phyloP scores from a whole-genome alignment of 176 grass and related monocot genomes.

The Rhynchospora tenuis region DNA sequence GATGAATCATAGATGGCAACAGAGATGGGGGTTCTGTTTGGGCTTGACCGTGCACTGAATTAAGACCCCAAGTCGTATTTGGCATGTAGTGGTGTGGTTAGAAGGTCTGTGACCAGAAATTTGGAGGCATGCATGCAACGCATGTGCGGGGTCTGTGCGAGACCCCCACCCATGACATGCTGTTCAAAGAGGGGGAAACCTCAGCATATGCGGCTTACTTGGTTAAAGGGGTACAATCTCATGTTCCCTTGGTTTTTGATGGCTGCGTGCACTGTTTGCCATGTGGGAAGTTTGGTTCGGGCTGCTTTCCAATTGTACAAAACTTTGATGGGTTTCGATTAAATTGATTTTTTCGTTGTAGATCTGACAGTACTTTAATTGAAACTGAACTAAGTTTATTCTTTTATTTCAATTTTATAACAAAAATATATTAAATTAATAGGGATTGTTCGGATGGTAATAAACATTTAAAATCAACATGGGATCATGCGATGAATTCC shows the following conservation, averaged over 20 bases:
- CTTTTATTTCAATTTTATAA: no score
- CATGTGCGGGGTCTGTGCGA: background rate
- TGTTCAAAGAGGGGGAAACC: conserved; percentile 5
- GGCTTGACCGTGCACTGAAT: conserved; percentile 15
- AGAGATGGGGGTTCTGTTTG: background rate
- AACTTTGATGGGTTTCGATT: background rate
- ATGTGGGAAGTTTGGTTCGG: conserved; percentile 5
- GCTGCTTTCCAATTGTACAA: background rate
- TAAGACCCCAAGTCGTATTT: background rate
- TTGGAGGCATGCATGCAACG: conserved; percentile 19
- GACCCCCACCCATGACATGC: conserved; percentile 12
- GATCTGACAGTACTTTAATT: no score
- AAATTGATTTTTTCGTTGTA: no score
- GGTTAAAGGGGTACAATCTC: background rate
- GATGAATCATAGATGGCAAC: no score
- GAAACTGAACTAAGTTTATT: no score
- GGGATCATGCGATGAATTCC: background rate
- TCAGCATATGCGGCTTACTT: background rate
- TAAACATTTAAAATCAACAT: background rate
- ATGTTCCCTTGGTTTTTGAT: background rate
- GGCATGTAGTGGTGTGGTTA: conserved; percentile 5
- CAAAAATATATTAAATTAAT: no score
- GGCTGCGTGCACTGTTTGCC: background rate
- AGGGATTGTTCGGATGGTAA: no score
- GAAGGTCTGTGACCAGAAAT: background rate